Conservation (phyloP, 192 early-diverging fungal genomes). For the Gamsiella multidivaricata region DNA sequence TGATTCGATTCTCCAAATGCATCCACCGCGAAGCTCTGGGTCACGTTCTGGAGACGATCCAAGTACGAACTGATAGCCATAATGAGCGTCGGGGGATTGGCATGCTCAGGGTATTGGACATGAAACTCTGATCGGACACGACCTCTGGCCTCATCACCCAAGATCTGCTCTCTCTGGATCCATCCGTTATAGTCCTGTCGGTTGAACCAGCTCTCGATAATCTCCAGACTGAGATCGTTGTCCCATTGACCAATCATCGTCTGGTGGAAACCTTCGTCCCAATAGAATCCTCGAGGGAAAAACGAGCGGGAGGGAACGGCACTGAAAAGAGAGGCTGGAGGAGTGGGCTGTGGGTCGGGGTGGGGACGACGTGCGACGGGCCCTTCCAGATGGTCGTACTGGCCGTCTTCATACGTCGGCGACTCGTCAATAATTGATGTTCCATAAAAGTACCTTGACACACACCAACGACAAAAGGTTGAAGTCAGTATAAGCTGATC, state of each 20-base stretch:
- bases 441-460: slow-evolving; percentile 76
- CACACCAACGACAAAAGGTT: neutral
- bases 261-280: slow-evolving; percentile 96
- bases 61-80: slow-evolving; percentile 75
- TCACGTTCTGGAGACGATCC: slow-evolving; percentile 59
- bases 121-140: slow-evolving; percentile 91
- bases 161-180: slow-evolving; percentile 95
- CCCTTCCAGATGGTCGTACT: slow-evolving; percentile 61
- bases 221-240: slow-evolving; percentile 85
- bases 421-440: slow-evolving; percentile 78
- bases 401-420: slow-evolving; percentile 68
- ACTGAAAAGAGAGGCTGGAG: slow-evolving; percentile 79
- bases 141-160: slow-evolving; percentile 92
- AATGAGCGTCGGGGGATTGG: slow-evolving; percentile 91
- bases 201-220: slow-evolving; percentile 81
- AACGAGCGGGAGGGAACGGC: slow-evolving; percentile 91
- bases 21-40: slow-evolving; percentile 8
- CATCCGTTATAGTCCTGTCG: slow-evolving; percentile 87
- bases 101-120: slow-evolving; percentile 90
- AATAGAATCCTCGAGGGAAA: slow-evolving; percentile 96
- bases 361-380: slow-evolving; percentile 50
- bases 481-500: neutral
- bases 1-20: slow-evolving; percentile 4
- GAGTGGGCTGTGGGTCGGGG: slow-evolving; percentile 66
- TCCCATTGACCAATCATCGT: slow-evolving; percentile 89